Evolutionary conservation across 768 basidiomycete genomes (phyloP), one percentile per base, ranked within the genome.

Genomic region (Xerocomellus chrysenteron): DNA sequence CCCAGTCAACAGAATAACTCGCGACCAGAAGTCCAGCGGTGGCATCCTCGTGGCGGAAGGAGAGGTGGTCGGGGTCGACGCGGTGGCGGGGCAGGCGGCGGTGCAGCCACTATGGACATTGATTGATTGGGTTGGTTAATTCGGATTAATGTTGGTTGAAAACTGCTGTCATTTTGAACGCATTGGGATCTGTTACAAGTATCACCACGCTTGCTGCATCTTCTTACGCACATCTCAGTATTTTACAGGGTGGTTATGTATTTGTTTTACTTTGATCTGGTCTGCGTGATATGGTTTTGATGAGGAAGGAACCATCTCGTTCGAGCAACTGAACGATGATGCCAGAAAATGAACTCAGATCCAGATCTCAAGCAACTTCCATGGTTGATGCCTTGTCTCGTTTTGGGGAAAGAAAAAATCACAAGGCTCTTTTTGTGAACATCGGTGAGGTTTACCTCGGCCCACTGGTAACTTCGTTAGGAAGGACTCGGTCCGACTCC

Each of bases 1-100:
- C 82, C 87, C 62, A 68, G 66, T 2, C 79, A 76, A 53, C 64
- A 47, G 6, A 68, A 62, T 16, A 50, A 61, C 19, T 39, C 60
- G 40, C 67, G 70, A 46, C 16, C 43, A 33, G 71, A 71, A 1
- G 56, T 52, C 4, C 67, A 60, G 35, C 63, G 59, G n/a, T 69
- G 70, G 70, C 57, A 56, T 3, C 26, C 26, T 4, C 72, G 70
- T 17, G 70, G 71, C 0, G 62, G 39, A n/a, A 72, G 47, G 48
- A 61, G 16, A 42, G 59, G 69, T 11, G 63, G 62, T 2, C 63
- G 70, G 21, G 44, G 65, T 26, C 60, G 70, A 28, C 63, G 69
- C 17, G 61, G 64, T 28, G 60, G 67, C 32, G 66, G 58, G n/a
- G 19, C 52, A 36, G 54, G 58, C 1, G 52, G 60, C 0, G 50